A percentile compares a stretch with the other conserved stretches of the same genome.
Conservation (phyloP, 202 grass and related monocot species). For the Zizania palustris region DNA sequence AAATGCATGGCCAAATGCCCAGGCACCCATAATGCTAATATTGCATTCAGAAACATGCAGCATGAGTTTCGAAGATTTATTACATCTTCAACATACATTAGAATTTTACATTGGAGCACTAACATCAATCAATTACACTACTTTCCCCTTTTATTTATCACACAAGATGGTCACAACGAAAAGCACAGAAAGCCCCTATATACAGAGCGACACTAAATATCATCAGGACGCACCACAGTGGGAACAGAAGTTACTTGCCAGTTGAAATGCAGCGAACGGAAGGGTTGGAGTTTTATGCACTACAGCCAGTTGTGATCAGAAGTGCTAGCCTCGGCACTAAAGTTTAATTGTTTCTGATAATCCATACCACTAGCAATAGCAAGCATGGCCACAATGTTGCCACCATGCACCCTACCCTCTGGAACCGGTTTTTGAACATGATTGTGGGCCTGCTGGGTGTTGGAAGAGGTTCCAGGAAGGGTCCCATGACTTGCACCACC, state of each 20-base stretch:
- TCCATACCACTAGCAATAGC: slow-evolving; percentile 41
- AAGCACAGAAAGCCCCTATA: slow-evolving; percentile 1
- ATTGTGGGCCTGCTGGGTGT: slow-evolving; percentile 8
- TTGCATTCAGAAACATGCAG: slow-evolving; percentile 6
- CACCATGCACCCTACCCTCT: slow-evolving; percentile 78
- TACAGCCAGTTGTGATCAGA: slow-evolving; percentile 33
- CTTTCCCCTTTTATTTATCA: slow-evolving; percentile 32
- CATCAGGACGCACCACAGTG: not conserved
- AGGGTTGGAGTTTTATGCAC: not conserved
- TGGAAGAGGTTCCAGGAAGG: not conserved
- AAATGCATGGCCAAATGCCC: not conserved
- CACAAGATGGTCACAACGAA: slow-evolving; percentile 21
- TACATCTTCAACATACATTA: slow-evolving; percentile 19
- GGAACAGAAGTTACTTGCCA: not conserved
- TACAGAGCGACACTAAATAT: slow-evolving; percentile 12
- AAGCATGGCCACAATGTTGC: slow-evolving; percentile 50
- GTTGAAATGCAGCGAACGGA: not conserved
- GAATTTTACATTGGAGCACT: slow-evolving; percentile 5
- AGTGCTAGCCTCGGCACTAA: not conserved
- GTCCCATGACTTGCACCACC: slow-evolving; percentile 14
- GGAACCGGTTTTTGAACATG: slow-evolving; percentile 28
- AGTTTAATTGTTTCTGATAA: slow-evolving; percentile 1
- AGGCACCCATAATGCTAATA: not conserved
- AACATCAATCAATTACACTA: slow-evolving; percentile 21
- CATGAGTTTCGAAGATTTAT: not conserved